A percentile compares a stretch with the other conserved stretches of the same genome.
Evolutionary conservation across 2,329 filamentous ascomycete genomes (phyloP).

Genomic region (Cladophialophora immunda): DNA sequence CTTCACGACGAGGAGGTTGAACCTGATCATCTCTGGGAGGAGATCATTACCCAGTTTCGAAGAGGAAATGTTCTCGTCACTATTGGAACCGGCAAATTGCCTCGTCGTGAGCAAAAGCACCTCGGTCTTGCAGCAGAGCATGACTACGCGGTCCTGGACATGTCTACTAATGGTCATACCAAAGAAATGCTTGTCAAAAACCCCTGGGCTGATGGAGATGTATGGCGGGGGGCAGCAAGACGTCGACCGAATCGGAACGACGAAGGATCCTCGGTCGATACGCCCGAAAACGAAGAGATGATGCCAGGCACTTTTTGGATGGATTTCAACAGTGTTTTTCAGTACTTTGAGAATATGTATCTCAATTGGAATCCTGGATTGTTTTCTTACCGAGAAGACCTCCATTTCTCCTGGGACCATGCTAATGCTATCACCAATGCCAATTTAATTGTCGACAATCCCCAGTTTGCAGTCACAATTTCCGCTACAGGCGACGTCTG

Average conservation of each 20-base stretch:
- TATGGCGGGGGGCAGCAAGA: constrained; percentile 44
- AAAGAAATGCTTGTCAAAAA: constrained; percentile 88
- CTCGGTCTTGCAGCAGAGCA: constrained; percentile 88
- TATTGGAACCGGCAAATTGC: constrained; percentile 85
- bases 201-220: constrained; percentile 82
- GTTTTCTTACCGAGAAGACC: constrained; percentile 82
- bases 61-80: constrained; percentile 86
- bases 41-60: constrained; percentile 77
- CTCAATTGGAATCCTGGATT: constrained; percentile 94
- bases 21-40: constrained; percentile 77
- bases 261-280: constrained; percentile 16
- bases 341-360: constrained; percentile 95
- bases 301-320: constrained; percentile 91
- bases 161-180: constrained; percentile 70
- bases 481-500: constrained; percentile 72
- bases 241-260: constrained; percentile 36
- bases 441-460: constrained; percentile 64
- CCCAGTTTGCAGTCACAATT: constrained; percentile 66
- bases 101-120: constrained; percentile 76
- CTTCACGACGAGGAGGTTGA: constrained; percentile 86
- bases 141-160: constrained; percentile 88
- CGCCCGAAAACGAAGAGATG: constrained; percentile 32
- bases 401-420: constrained; percentile 88
- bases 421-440: constrained; percentile 43
- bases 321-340: constrained; percentile 82